These are phyloP conservation scores for Bipolaris gigantea DNA, from an alignment of 2,329 filamentous ascomycete genomes.

Conservation along the genomic window DNA sequence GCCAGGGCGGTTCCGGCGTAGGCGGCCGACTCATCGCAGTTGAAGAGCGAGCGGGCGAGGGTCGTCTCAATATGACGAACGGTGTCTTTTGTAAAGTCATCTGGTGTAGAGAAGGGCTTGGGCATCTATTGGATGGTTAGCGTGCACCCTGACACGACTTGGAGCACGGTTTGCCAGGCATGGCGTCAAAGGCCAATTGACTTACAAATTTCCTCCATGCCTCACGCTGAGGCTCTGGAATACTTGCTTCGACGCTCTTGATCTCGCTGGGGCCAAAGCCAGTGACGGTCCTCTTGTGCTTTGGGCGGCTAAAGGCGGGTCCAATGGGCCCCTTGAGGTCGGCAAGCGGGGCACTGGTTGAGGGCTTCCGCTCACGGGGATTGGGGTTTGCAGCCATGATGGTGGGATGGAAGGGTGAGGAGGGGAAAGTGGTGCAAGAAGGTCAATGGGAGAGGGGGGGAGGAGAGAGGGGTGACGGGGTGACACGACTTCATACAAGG, in stretches of 20 bases:
- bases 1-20: conserved; percentile 90
- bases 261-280: conserved; percentile 90
- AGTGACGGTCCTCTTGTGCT: conserved; percentile 96
- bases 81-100: conserved; percentile 81
- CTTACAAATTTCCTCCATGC: conserved; percentile 68
- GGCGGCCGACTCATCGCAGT: conserved; percentile 91
- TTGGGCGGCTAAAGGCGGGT: conserved; percentile 86
- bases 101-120: conserved; percentile 72
- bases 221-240: conserved; percentile 84
- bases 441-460: conserved; percentile 26
- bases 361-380: conserved; percentile 77
- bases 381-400: conserved; percentile 39
- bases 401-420: conserved; percentile 34
- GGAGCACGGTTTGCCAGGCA: conserved; percentile 3
- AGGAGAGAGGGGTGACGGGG: conserved; percentile 31
- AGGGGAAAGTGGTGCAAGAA: conserved; percentile 28
- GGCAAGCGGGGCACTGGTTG: conserved; percentile 77
- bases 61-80: conserved; percentile 96
- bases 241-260: conserved; percentile 87
- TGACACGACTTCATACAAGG: conserved; percentile 6
- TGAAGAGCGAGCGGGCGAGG: conserved; percentile 92
- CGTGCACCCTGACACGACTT: background rate
- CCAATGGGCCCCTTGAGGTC: conserved; percentile 84
- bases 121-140: conserved; percentile 54
- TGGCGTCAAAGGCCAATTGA: conserved; percentile 15